Percentiles rank a stretch among this genome's conserved stretches.
Conservation (phyloP, 352 stramenopile genomes). For the Pythium dissotocum region DNA sequence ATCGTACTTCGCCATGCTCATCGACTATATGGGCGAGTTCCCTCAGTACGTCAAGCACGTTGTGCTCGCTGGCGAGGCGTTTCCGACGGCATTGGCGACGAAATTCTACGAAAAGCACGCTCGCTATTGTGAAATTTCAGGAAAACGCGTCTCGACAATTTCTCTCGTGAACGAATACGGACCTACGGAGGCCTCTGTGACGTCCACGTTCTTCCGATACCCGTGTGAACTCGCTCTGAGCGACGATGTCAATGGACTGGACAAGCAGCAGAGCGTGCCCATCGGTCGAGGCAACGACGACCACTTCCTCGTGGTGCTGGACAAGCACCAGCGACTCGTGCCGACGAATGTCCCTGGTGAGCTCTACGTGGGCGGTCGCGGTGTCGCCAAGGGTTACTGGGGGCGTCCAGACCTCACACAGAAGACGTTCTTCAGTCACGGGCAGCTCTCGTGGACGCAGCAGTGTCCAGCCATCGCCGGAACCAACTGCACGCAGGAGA, state of each 20-base stretch:
- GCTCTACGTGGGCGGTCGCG: constrained; percentile 67
- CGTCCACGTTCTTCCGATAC: constrained; percentile 42
- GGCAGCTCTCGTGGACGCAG: constrained; percentile 13
- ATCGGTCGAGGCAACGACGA: constrained; percentile 60
- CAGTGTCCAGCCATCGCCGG: not conserved
- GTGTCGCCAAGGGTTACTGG: constrained; percentile 73
- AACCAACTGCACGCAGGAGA: not conserved
- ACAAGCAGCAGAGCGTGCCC: constrained; percentile 37
- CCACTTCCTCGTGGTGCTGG: constrained; percentile 50
- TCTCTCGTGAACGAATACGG: constrained; percentile 59
- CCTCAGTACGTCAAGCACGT: constrained; percentile 39
- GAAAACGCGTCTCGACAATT: constrained; percentile 11
- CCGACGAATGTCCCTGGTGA: constrained; percentile 55
- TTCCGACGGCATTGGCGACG: constrained; percentile 45
- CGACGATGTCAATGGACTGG: not conserved
- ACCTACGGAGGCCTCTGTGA: constrained; percentile 53
- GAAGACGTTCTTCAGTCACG: constrained; percentile 28
- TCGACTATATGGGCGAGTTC: constrained; percentile 46
- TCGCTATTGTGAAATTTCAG: not conserved
- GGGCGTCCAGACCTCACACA: constrained; percentile 42
- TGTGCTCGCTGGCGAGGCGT: constrained; percentile 45
- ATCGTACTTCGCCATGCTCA: constrained; percentile 55
- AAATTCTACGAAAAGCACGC: constrained; percentile 45
- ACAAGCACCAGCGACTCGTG: constrained; percentile 43
- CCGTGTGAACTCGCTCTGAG: constrained; percentile 31